Evolutionary conservation across 1,284 basidiomycete species (phyloP), one percentile per base, ranked within the genome.

Genomic region (Kwoniella shivajii): DNA sequence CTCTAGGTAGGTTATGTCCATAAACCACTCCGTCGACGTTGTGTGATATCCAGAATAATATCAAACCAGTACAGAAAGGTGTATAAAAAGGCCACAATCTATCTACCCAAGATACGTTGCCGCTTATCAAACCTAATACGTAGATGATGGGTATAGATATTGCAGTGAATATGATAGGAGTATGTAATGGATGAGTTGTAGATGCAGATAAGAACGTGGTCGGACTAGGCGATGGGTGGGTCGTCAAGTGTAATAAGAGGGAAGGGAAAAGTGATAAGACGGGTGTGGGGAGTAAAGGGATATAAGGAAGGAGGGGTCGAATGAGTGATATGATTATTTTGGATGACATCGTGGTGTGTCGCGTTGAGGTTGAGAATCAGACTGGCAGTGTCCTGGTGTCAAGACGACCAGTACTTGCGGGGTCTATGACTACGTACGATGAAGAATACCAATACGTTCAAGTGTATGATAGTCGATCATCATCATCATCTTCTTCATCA

Each of bases 61-160:
- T 89, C 67, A 90, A 88, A 0, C 84, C 83, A 0, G 86, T 84
- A 73, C 92, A 92, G 20, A 92, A 81, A 6, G 87, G 83, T 0
- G 92, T 92, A 49, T 91, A 77, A 69, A 92, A 85, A 0, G 88
- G 88, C 87, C 88, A 90, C 18, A 70, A 48, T 27, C 72, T 60
- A 50, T 78, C 74, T 29, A 94, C 90, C 76, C 92, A 90, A 6
- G 87, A 89, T 45, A 90, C 88, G 68, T 94, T 94, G 30, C 84
- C 83, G 0, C 88, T 91, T 29, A 89, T 53, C 26, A 73, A 59
- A 47, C 75, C 74, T 20, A 76, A 60, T 24, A 65, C 51, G 44
- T 74, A 74, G 39, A 67, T 63, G 2, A 70, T 47, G 0, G 71
- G 68, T 10, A 74, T 72, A 42, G 59, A 42, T 10, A 58, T 34